These are phyloP conservation scores for Kregervanrija pseudodelftensis DNA, from an alignment of 805 yeast genomes.

Conservation along the genomic window DNA sequence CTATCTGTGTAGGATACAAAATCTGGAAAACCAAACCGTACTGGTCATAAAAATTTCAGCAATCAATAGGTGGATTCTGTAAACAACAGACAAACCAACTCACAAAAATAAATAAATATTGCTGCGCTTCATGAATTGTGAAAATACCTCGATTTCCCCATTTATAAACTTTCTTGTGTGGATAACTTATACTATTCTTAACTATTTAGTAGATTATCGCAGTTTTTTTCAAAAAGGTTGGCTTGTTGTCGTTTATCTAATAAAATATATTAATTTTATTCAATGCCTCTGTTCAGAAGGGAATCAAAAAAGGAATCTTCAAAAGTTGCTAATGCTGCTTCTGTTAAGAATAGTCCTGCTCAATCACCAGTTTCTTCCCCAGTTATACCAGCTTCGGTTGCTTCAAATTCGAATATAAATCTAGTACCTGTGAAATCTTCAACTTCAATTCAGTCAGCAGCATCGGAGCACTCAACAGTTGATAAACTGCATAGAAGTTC, in stretches of 20 bases:
- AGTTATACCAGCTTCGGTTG: not conserved
- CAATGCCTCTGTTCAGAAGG: slow-evolving; percentile 10
- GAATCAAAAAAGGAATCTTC: slow-evolving; percentile 3
- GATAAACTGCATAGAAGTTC: slow-evolving; percentile 15
- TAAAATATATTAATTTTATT: not conserved
- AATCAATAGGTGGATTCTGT: too few species aligned
- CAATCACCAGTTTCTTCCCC: not conserved
- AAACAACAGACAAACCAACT: too few species aligned
- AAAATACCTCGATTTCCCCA: too few species aligned
- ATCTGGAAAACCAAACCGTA: too few species aligned
- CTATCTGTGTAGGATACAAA: too few species aligned
- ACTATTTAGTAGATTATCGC: too few species aligned
- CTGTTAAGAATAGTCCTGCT: not conserved
- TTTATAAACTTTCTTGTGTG: too few species aligned
- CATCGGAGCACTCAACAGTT: not conserved
- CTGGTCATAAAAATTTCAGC: too few species aligned
- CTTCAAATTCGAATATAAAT: slow-evolving; percentile 5
- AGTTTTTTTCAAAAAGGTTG: not conserved
- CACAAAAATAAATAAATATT: too few species aligned
- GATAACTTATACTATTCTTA: too few species aligned
- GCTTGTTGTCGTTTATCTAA: not conserved
- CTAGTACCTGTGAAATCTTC: not conserved
- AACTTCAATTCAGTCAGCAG: not conserved
- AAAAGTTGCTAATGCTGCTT: not conserved
- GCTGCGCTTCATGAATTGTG: too few species aligned